Percentiles rank a stretch among this genome's conserved stretches.
Evolutionary conservation across 2,329 filamentous ascomycete genomes (phyloP).

Genomic region (Botryotinia calthae): DNA sequence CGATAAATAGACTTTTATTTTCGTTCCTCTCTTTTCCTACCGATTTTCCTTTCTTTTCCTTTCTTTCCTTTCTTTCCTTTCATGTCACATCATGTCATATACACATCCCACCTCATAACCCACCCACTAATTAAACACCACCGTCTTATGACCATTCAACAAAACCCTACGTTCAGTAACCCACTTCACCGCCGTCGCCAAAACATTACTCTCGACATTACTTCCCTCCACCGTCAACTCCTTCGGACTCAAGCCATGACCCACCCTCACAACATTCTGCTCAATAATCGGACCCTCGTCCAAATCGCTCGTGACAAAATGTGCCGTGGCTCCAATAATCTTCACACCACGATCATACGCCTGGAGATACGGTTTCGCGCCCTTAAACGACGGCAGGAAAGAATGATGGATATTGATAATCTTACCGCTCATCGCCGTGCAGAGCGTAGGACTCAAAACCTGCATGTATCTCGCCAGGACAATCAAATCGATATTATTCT

Average conservation of each 20-base stretch:
- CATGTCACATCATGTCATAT: background rate
- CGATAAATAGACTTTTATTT: background rate
- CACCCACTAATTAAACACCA: constrained; percentile 57
- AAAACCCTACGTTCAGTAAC: constrained; percentile 76
- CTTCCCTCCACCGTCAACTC: constrained; percentile 76
- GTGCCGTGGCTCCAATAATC: constrained; percentile 82
- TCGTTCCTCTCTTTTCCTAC: background rate
- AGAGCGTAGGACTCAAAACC: constrained; percentile 72
- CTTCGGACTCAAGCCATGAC: constrained; percentile 73
- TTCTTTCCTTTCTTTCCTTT: background rate
- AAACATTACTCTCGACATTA: constrained; percentile 79
- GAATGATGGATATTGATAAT: constrained; percentile 94
- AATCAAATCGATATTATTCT: constrained; percentile 72
- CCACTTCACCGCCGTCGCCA: constrained; percentile 81
- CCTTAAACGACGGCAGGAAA: constrained; percentile 85
- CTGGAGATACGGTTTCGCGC: constrained; percentile 84
- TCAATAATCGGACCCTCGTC: constrained; percentile 88
- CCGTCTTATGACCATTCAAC: constrained; percentile 75
- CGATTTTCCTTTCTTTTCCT: background rate
- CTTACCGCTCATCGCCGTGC: constrained; percentile 74
- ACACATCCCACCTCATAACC: background rate
- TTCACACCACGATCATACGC: constrained; percentile 83
- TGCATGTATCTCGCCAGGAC: constrained; percentile 88
- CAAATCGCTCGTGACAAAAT: constrained; percentile 81
- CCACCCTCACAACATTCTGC: constrained; percentile 74